Evolutionary conservation across 2,329 filamentous ascomycete species (phyloP).

Genomic region (Colletotrichum phormii): DNA sequence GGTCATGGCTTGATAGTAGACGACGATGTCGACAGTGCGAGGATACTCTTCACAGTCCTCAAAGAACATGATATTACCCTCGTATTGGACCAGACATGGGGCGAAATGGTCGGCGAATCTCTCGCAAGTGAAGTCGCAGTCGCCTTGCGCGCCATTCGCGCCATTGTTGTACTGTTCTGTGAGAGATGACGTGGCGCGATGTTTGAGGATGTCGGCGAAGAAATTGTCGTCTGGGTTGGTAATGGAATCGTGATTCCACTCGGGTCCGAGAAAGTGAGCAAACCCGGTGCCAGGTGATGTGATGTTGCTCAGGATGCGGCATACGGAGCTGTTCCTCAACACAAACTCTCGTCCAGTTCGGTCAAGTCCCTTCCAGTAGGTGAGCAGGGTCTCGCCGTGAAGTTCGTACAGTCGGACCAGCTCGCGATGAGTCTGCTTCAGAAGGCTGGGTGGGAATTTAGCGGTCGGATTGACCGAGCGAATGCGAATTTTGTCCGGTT

Average conservation of each 20-base stretch:
- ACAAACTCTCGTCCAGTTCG: not conserved
- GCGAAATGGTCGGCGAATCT: not conserved
- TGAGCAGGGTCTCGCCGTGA: not conserved
- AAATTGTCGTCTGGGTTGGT: conserved; percentile 47
- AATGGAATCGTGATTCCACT: conserved; percentile 57
- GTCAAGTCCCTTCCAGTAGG: not conserved
- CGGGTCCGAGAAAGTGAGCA: conserved; percentile 51
- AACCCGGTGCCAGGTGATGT: not conserved
- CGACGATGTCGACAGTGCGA: not conserved
- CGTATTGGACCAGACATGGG: too few relatives aligned
- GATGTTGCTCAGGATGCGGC: not conserved
- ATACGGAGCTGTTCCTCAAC: not conserved
- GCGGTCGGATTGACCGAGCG: not conserved
- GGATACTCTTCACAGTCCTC: not conserved
- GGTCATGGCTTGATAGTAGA: not conserved
- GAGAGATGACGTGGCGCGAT: conserved; percentile 50
- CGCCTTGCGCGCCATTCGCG: conserved; percentile 38
- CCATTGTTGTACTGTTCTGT: conserved; percentile 49
- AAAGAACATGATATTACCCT: not conserved
- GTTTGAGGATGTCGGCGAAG: conserved; percentile 53
- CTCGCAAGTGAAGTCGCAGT: not conserved
- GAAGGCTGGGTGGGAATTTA: not conserved
- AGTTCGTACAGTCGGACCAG: not conserved
- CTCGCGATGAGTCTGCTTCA: not conserved
- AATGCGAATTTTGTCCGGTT: not conserved